Evolutionary conservation across 2,329 filamentous ascomycete genomes (phyloP), one percentile per base, ranked within the genome.

Genomic region (Penicillium paneum): DNA sequence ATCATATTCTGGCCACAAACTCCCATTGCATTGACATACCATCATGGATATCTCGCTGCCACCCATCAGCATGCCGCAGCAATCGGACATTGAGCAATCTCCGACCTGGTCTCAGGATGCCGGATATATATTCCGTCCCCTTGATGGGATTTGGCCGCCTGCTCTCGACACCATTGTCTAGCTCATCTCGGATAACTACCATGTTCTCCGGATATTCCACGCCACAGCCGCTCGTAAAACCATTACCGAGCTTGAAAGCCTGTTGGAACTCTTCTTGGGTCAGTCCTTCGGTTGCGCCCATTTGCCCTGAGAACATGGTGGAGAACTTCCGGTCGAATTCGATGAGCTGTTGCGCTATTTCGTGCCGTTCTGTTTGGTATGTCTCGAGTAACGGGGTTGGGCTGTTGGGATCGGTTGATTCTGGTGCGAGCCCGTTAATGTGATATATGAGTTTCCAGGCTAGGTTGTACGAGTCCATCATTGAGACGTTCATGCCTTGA

Each of bases 401-500:
- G 8, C 54, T 58, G 3, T 26, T 13, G 3, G 21, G 8, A 2
- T 45, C 52, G 5, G 56, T 17, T 2, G 59, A 48, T 21, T 58
- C 31, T 26, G 69, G 63, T 50, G 70, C 60, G 21, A 74, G 65
- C 1, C 73, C 74, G 17, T 71, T 63, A 41, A 76, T 56, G 5
- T 66, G 64, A 47, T 71, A 67, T 5, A 61, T 61, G 7, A 76
- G 62, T 51, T 76, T 76, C 73, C 73, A 75, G 5, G 68, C 71
- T 3, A 76, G 60, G 38, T 76, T 76, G 64, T 71, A 69, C 0
- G 67, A 74, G 54, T 76, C 88, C 47, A 89, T 77, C 74, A 91
- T 90, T 3, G 86, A 87, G 1, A 88, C 88, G 64, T 91, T 91
- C 88, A 90, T 91, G 28, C 87, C 87, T 71, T 90, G 87, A 1